phyloP scores from a whole-genome alignment of 352 stramenopile genomes.

The Globisporangium spinosum region DNA sequence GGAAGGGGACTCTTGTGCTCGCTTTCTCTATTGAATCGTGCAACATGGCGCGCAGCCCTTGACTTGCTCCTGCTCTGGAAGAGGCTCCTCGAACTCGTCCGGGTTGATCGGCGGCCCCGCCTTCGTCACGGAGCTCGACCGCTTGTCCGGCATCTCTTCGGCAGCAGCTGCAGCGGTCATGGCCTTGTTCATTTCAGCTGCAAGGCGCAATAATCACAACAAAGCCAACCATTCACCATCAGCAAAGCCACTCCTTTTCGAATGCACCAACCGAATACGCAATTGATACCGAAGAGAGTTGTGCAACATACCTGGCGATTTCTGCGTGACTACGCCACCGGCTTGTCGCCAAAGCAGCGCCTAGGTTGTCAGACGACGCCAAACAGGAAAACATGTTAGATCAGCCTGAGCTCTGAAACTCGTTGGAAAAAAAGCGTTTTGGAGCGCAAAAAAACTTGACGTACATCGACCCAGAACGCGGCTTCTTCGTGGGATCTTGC shows the following conservation, averaged over 20 bases:
- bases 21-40: constrained; percentile 57
- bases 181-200: constrained; percentile 26
- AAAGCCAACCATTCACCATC: background rate
- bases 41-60: constrained; percentile 61
- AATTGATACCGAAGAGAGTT: background rate
- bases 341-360: constrained; percentile 82
- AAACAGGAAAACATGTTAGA: background rate
- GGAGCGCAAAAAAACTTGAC: background rate
- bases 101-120: constrained; percentile 14
- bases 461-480: constrained; percentile 82
- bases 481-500: constrained; percentile 82
- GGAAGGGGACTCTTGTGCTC: constrained; percentile 11
- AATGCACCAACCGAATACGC: background rate
- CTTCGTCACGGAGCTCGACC: constrained; percentile 11
- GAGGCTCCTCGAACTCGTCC: constrained; percentile 16
- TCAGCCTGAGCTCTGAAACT: background rate
- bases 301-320: constrained; percentile 47
- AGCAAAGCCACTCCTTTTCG: background rate
- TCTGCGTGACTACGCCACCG: constrained; percentile 74
- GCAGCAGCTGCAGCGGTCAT: constrained; percentile 15
- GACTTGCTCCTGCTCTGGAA: constrained; percentile 19
- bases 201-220: background rate
- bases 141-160: constrained; percentile 10
- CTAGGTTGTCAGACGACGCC: constrained; percentile 16
- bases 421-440: no score